Evolutionary conservation across 331 rosid genomes (phyloP).

Genomic region (Telfairia occidentalis): DNA sequence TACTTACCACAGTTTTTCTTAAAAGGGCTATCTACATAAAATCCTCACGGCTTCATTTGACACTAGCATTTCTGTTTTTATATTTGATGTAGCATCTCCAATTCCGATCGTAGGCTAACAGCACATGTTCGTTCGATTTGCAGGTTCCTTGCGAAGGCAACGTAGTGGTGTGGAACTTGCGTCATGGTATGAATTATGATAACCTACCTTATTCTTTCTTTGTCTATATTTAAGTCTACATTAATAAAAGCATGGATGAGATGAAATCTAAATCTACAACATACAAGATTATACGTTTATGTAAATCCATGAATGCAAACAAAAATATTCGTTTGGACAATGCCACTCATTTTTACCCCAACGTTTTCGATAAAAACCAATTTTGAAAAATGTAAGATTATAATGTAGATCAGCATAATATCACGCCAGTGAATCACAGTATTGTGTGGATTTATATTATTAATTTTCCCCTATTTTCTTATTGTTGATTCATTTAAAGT

Average conservation of each 20-base stretch:
- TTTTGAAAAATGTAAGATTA: too few species aligned
- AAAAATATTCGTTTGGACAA: too few species aligned
- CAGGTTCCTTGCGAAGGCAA: constrained; percentile 56
- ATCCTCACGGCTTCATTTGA: too few species aligned
- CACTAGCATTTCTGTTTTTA: background rate
- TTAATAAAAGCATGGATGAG: background rate
- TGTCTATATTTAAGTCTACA: background rate
- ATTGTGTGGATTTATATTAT: background rate
- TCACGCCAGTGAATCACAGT: background rate
- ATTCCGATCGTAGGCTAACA: constrained; percentile 17
- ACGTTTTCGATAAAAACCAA: too few species aligned
- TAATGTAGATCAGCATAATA: background rate
- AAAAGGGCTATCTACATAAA: too few species aligned
- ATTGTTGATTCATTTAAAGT: background rate
- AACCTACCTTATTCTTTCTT: background rate
- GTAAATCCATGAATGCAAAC: too few species aligned
- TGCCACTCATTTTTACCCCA: too few species aligned
- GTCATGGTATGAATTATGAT: constrained; percentile 51
- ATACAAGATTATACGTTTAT: background rate
- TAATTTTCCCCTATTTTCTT: background rate
- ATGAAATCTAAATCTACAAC: background rate
- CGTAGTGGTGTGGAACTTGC: constrained; percentile 58
- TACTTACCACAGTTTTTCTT: too few species aligned
- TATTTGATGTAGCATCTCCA: background rate
- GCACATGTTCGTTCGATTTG: constrained; percentile 1